Evolutionary conservation across 441 rosid species (phyloP).

Genomic region (Melastoma candidum): DNA sequence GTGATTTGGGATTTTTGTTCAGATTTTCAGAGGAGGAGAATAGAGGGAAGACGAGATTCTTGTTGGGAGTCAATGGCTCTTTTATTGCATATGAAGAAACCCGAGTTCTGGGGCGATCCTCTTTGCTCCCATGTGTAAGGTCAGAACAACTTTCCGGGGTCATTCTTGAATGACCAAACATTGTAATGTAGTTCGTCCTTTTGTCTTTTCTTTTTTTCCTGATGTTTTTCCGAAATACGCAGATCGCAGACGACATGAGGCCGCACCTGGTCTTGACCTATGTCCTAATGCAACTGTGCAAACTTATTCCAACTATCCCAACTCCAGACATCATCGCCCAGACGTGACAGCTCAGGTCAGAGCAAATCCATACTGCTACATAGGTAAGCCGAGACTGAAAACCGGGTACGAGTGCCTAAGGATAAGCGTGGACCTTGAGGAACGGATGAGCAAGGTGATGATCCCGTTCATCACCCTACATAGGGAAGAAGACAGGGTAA

Average conservation of each 20-base stretch:
- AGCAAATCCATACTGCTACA: conserved; percentile 59
- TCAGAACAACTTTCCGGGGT: conserved; percentile 3
- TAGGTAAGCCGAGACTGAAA: conserved; percentile 64
- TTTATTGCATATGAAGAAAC: conserved; percentile 71
- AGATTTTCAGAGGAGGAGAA: conserved; percentile 42
- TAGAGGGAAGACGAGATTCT: conserved; percentile 56
- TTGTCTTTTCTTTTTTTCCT: too few relatives aligned
- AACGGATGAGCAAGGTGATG: conserved; percentile 48
- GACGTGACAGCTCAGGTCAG: conserved; percentile 57
- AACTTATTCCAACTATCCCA: conserved; percentile 57
- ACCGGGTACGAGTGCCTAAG: conserved; percentile 53
- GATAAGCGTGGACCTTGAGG: conserved; percentile 43
- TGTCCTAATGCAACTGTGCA: conserved; percentile 38
- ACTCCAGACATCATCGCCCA: conserved; percentile 59
- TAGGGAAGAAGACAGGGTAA: conserved; percentile 76
- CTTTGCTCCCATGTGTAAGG: conserved; percentile 99
- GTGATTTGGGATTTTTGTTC: too few relatives aligned
- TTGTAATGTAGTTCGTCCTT: too few relatives aligned
- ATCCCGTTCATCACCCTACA: conserved; percentile 76
- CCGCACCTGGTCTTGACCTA: conserved; percentile 39
- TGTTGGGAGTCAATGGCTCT: conserved; percentile 91
- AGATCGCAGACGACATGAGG: conserved; percentile 72
- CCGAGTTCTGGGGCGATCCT: conserved; percentile 74
- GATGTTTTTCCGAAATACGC: not conserved
- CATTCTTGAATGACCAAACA: too few relatives aligned